Percentiles rank a stretch among this genome's conserved stretches.
These are phyloP conservation scores for Cystofilobasidium capitatum DNA, from an alignment of 768 basidiomycete species.

Conservation along the genomic window DNA sequence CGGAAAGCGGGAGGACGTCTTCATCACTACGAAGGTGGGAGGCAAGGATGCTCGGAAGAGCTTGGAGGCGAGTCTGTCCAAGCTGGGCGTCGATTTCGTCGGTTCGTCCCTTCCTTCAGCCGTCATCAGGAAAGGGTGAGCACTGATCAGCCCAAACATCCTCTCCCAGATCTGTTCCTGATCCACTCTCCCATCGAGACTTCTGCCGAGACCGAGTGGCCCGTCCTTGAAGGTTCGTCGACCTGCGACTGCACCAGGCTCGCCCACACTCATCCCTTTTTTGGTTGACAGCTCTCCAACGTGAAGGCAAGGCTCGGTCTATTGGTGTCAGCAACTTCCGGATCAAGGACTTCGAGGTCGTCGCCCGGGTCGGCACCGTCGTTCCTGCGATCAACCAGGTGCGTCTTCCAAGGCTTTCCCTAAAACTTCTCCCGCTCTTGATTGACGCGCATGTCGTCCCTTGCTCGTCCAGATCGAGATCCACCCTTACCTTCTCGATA, in stretches of 20 bases:
- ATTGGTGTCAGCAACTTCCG: slow-evolving; percentile 44
- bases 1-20: slow-evolving; percentile 29
- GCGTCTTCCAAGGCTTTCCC: background rate
- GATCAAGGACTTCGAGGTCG: slow-evolving; percentile 37
- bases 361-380: slow-evolving; percentile 35
- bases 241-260: background rate
- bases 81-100: slow-evolving; percentile 24
- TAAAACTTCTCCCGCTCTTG: background rate
- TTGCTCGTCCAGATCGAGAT: slow-evolving; percentile 39
- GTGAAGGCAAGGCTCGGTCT: slow-evolving; percentile 43
- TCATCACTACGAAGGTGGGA: slow-evolving; percentile 33
- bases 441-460: background rate
- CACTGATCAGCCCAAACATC: background rate
- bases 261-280: background rate
- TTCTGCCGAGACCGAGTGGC: slow-evolving; percentile 6
- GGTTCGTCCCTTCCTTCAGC: background rate
- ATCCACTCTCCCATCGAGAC: slow-evolving; percentile 59
- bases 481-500: slow-evolving; percentile 39
- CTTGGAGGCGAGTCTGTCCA: slow-evolving; percentile 24
- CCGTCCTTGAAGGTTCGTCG: slow-evolving; percentile 9
- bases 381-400: slow-evolving; percentile 40
- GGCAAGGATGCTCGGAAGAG: slow-evolving; percentile 27
- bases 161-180: slow-evolving; percentile 62
- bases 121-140: background rate
- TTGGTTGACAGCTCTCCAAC: slow-evolving; percentile 15